A percentile compares a stretch with the other conserved stretches of the same genome.
phyloP scores from a whole-genome alignment of 306 rosid species.

The Castanea mollissima region DNA sequence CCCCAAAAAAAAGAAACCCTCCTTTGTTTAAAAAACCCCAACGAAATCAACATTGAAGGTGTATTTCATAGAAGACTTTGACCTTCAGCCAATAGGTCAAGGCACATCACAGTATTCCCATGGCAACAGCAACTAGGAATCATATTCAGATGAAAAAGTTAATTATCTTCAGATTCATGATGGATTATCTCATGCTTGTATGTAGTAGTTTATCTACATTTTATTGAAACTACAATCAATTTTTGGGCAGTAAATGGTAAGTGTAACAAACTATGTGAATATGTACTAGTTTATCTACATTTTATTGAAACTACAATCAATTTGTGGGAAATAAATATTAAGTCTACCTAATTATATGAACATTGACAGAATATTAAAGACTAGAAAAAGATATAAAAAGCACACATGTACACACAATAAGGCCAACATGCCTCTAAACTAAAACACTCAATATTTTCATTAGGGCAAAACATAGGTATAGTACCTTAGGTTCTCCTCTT shows the following conservation, averaged over 20 bases:
- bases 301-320: neutral
- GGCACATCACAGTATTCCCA: neutral
- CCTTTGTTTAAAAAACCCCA: neutral
- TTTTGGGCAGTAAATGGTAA: no score
- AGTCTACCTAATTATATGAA: no score
- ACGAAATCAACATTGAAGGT: no score
- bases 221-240: neutral
- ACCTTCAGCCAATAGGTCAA: neutral
- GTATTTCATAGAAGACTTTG: neutral
- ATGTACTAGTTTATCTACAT: neutral
- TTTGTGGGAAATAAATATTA: no score
- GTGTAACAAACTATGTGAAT: no score
- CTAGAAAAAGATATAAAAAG: no score
- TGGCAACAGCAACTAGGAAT: neutral
- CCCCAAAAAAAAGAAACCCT: neutral
- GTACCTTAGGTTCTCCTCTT: no score
- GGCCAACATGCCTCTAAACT: no score
- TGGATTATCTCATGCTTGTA: neutral
- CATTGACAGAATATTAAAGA: no score
- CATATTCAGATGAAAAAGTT: neutral
- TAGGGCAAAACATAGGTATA: no score
- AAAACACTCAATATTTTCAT: no score
- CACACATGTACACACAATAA: no score
- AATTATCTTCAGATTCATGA: neutral
- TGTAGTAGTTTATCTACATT: neutral